Conservation (phyloP, 2,329 filamentous ascomycete species). For the Cordyceps farinosa region DNA sequence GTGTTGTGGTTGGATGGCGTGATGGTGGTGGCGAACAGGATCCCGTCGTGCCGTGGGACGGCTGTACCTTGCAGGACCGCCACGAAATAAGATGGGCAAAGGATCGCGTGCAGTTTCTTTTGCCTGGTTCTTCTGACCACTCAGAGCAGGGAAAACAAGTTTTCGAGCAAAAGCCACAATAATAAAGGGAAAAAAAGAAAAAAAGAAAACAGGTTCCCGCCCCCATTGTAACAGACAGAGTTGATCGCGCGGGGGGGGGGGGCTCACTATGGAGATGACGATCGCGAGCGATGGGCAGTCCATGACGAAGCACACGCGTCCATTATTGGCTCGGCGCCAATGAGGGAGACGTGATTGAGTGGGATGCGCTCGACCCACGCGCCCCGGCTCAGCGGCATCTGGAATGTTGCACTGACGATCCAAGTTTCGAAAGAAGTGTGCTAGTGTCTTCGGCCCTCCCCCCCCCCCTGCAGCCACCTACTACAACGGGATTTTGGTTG, state of each 20-base stretch:
- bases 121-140: too few species aligned
- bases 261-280: not conserved
- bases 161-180: not conserved
- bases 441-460: not conserved
- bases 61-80: too few species aligned
- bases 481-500: not conserved
- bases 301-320: not conserved
- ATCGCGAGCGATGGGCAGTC: constrained; percentile 7
- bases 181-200: not conserved
- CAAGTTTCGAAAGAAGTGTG: not conserved
- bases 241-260: not conserved
- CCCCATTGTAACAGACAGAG: not conserved
- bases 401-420: not conserved
- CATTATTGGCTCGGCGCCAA: not conserved
- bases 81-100: too few species aligned
- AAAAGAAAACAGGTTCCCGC: too few species aligned
- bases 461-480: not conserved
- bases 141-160: not conserved
- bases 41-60: too few species aligned
- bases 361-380: not conserved
- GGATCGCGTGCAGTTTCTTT: too few species aligned
- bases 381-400: not conserved
- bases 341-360: not conserved
- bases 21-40: too few species aligned
- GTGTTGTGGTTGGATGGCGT: too few species aligned